Evolutionary conservation across 768 basidiomycete species (phyloP), one percentile per base, ranked within the genome.

Genomic region (Rhodotorula taiwanensis): DNA sequence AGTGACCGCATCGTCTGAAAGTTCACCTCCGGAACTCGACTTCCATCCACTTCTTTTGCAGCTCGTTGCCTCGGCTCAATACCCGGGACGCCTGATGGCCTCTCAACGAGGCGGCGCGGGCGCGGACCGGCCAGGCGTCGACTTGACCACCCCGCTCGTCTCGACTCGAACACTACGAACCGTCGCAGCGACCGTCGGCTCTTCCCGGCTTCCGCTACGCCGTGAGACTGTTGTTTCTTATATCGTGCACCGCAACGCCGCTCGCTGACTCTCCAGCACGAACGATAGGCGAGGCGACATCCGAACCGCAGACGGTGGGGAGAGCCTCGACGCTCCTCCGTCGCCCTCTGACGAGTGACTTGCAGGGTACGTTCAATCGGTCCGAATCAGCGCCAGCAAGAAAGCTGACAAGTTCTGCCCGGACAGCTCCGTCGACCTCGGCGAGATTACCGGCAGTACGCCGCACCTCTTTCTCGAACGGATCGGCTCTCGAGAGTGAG

Each of bases 271-370:
- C 44, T 8, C n/a, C n/a, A n/a, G 15, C 43, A 60, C 62, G 55
- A 10, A 62, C 60, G 8, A 42, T 33, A 0, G 36, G 30, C 10
- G 42, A 23, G 2, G 33, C 25, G 3, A 14, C 39, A 15, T 3
- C 27, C n/a, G 64, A 42, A 15, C 55, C 67, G 18, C 53, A 54
- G 62, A 68, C 67, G 21, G 67, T 62, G 9, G 62, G 62, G 43
- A 50, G 67, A 4, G 28, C 54, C 14, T 56, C 62, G 14, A 50
- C 49, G 9, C 28, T 56, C 9, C n/a, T 64, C 13, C 33, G 58
- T n/a, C n/a, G 62, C 8, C 55, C 62, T 1, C 50, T 48, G 0
- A 25, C 20, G 23, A 45, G 28, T 33, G 53, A 55, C 4, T 6
- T 49, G 28, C 28, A 30, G 31, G 28, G 59, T 52, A 15, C n/a